Evolutionary conservation across 2,329 filamentous ascomycete species (phyloP).

Genomic region (Hypoxylon sp.): DNA sequence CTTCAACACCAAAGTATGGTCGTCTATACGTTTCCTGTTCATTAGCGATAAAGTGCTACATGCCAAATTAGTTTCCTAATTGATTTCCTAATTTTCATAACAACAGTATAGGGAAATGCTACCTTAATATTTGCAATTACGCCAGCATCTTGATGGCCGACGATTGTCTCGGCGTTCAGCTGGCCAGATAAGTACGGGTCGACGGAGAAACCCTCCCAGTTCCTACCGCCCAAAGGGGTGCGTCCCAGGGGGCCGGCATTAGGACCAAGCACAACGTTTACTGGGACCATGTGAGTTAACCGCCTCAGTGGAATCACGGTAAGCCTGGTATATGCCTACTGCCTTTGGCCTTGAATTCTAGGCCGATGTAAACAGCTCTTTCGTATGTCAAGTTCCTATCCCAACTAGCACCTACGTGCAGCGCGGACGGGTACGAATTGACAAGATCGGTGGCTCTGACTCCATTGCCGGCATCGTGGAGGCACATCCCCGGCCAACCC

Average conservation of each 20-base stretch:
- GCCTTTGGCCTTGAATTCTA: conserved; percentile 70
- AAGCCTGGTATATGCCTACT: conserved; percentile 42
- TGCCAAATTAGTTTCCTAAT: too few relatives aligned
- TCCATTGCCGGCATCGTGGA: conserved; percentile 66
- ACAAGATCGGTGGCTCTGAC: conserved; percentile 65
- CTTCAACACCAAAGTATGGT: conserved; percentile 62
- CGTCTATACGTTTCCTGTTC: conserved; percentile 71
- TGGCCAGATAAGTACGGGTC: conserved; percentile 80
- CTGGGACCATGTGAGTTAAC: conserved; percentile 40
- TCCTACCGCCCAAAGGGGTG: conserved; percentile 75
- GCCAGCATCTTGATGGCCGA: conserved; percentile 82
- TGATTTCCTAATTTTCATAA: too few relatives aligned
- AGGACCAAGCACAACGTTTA: conserved; percentile 75
- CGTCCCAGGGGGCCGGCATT: conserved; percentile 79
- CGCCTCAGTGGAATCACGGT: not conserved
- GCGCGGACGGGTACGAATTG: conserved; percentile 63
- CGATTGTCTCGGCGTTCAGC: conserved; percentile 78
- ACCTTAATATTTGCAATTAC: conserved; percentile 82
- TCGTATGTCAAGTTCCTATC: conserved; percentile 67
- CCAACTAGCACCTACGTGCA: conserved; percentile 68
- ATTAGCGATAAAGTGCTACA: conserved; percentile 73
- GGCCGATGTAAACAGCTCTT: conserved; percentile 67
- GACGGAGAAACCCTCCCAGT: conserved; percentile 75
- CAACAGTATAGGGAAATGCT: not conserved
- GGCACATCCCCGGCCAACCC: conserved; percentile 63